Evolutionary conservation across 768 basidiomycete genomes (phyloP), one percentile per base, ranked within the genome.

Genomic region (Leccinum boreale): DNA sequence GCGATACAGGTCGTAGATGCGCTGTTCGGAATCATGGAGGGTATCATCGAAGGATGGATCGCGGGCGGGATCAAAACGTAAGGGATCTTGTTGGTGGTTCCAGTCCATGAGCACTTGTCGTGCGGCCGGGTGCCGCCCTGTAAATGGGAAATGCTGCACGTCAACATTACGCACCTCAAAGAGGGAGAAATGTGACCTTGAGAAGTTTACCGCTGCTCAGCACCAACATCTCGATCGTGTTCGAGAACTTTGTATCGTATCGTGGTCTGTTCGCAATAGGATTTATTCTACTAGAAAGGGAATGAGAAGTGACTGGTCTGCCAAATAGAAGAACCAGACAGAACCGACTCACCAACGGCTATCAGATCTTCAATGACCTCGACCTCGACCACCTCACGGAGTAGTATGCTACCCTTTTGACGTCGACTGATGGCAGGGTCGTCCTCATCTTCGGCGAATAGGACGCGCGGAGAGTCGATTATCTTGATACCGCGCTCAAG

Each of bases 401-500:
- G 78, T 33, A 97, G 78, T 14, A 95, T 78, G 64, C 85, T 88
- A 5, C 73, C 74, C 53, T 72, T 78, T 28, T 69, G 71, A 23
- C 79, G 78, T 55, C 83, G 85, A 23, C 71, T 75, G 47, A 73
- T 72, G 73, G 82, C 62, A 35, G 69, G 73, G 51, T 78, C 73
- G 51, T 78, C 69, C 51, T 85, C 81, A 56, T 90, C 85, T 56
- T 93, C 91, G 59, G 94, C 92, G 63, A 97, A 92, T 2, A 99
- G 90, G 19, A 98, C 94, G 58, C 96, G 96, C 1, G 96, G 96
- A 39, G 94, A 97, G 73, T 98, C 96, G 6, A 98, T 81, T 36
- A 98, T 87, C 56, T 88, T 85, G 67, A 99, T 81, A 1, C 94
- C 94, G 48, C 94, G 91, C 71, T 98, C 97, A n/a, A n/a, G n/a